These are phyloP conservation scores for Gnaphalium uliginosum DNA, from an alignment of 129 eudicot species.

Conservation along the genomic window DNA sequence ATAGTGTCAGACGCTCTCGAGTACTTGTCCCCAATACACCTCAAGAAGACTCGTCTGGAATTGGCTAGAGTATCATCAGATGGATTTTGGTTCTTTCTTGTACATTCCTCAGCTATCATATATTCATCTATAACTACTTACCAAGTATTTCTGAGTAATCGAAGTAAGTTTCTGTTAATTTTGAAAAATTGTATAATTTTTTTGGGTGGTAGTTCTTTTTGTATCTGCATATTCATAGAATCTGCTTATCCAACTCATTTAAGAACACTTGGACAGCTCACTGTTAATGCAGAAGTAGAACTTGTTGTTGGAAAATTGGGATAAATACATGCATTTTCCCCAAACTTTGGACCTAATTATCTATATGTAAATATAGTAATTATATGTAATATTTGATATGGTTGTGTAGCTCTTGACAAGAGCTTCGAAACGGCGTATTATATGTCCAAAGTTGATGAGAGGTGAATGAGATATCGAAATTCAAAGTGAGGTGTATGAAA, in stretches of 20 bases:
- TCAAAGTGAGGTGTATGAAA: no score
- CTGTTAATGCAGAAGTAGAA: no score
- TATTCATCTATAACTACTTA: neutral
- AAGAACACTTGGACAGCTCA: slow-evolving; percentile 18
- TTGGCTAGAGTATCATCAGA: slow-evolving; percentile 80
- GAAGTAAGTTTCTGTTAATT: neutral
- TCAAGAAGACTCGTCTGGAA: slow-evolving; percentile 86
- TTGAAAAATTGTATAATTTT: neutral
- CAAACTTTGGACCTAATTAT: no score
- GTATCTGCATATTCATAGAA: slow-evolving; percentile 8
- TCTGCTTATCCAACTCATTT: slow-evolving; percentile 40
- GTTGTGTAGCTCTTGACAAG: no score
- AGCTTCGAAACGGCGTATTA: no score
- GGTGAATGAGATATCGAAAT: no score
- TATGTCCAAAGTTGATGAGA: no score
- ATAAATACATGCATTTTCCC: no score
- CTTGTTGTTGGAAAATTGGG: no score
- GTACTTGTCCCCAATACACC: slow-evolving; percentile 83
- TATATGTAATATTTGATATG: no score
- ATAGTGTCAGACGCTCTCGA: slow-evolving; percentile 88
- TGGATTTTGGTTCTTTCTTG: slow-evolving; percentile 83
- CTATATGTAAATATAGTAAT: no score
- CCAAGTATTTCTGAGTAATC: neutral
- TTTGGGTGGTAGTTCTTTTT: neutral
- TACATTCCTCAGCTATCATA: slow-evolving; percentile 30